A percentile compares a stretch with the other conserved stretches of the same genome.
These are phyloP conservation scores for Saccharomyces hybrid DNA, from an alignment of 1,139 yeast genomes.

Conservation along the genomic window DNA sequence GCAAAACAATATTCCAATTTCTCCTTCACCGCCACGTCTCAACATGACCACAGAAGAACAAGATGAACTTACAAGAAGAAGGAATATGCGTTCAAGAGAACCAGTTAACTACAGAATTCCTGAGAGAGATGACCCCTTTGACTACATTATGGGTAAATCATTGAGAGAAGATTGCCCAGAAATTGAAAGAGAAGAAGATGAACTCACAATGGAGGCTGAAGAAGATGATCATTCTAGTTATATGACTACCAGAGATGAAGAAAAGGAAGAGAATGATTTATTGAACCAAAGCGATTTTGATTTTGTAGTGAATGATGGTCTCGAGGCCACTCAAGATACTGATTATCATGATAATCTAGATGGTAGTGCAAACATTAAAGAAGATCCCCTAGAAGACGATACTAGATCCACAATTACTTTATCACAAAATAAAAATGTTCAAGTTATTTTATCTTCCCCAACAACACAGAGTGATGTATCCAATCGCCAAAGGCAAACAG, in stretches of 20 bases:
- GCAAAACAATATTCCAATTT: constrained; percentile 2
- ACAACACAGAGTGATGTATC: constrained; percentile 1
- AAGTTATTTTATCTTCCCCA: constrained; percentile 23
- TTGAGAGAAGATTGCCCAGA: constrained; percentile 1
- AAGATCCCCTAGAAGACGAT: background rate
- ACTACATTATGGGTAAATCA: constrained; percentile 20
- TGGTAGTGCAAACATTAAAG: background rate
- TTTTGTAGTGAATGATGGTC: constrained; percentile 26
- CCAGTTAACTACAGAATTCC: constrained; percentile 26
- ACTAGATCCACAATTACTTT: background rate
- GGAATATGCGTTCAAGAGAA: constrained; percentile 16
- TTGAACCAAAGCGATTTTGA: constrained; percentile 27
- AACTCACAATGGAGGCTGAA: constrained; percentile 29
- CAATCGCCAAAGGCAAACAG: background rate
- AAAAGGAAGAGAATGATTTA: constrained; percentile 17
- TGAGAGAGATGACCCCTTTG: constrained; percentile 27
- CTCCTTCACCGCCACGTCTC: constrained; percentile 9
- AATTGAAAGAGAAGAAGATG: constrained; percentile 10
- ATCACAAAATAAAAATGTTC: constrained; percentile 7
- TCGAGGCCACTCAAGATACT: constrained; percentile 13
- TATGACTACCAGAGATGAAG: constrained; percentile 27
- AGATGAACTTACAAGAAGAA: constrained; percentile 1
- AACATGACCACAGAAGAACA: constrained; percentile 6
- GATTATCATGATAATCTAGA: constrained; percentile 10
- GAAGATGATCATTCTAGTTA: constrained; percentile 27